Base-by-base conservation (phyloP, 1,284 basidiomycete genomes). In the Takashimella tepidaria region DNA sequence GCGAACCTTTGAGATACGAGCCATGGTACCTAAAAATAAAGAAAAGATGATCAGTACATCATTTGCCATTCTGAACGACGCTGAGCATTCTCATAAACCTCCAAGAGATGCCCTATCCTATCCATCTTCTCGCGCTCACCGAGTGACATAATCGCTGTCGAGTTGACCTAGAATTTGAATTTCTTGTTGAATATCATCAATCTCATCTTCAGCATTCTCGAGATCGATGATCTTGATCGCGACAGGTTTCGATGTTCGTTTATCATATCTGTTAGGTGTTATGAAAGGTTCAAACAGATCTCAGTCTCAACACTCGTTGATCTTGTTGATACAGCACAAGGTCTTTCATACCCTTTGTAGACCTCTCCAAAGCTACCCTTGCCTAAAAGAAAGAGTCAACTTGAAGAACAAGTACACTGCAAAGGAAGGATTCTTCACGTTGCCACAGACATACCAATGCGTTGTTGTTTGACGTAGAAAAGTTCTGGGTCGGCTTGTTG, bases 221-320 rank as follows among this genome's bases (percentile, higher is more conserved):
- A 99, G 83, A 79, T 98, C 92, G 73, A 98, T 98, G 63, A 98
- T 93, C 83, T 98, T 97, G 80, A 97, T 96, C 41, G 92, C 92
- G 31, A 96, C 92, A 1, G 92, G 92, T 76, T 87, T 86, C 71
- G 90, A 87, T 25, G 90, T 93, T 53, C 89, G 83, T 72, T 90
- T 91, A 77, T 96, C 91, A 67, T 89, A 95, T 56, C 92, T 91
- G 64, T 19, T 20, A 41, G 53, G 21, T 41, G 57, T 37, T 16
- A 42, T n/a, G n/a, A n/a, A n/a, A n/a, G n/a, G n/a, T n/a, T n/a
- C n/a, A n/a, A n/a, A n/a, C n/a, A n/a, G n/a, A n/a, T n/a, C n/a
- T n/a, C n/a, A n/a, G n/a, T n/a, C n/a, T n/a, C n/a, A n/a, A n/a
- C n/a, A n/a, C n/a, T n/a, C n/a, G n/a, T n/a, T n/a, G n/a, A n/a